phyloP scores from a whole-genome alignment of 1,139 yeast species.

The Blastobotrys petasosporus region DNA sequence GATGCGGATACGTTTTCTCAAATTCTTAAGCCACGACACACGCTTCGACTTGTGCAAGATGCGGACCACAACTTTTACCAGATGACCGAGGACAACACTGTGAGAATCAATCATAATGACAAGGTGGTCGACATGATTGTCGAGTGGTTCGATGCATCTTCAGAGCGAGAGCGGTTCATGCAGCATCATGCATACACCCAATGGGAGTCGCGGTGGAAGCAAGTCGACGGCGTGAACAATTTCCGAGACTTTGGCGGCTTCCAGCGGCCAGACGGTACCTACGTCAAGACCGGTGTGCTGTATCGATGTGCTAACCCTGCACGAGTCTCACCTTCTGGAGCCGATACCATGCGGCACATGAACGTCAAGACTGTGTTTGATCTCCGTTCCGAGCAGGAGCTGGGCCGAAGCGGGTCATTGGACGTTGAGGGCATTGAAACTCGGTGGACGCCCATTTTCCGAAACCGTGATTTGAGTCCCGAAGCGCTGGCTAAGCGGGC shows the following conservation, averaged over 20 bases:
- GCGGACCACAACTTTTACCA: constrained; percentile 86
- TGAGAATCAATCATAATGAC: constrained; percentile 50
- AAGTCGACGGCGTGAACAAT: constrained; percentile 61
- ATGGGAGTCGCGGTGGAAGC: constrained; percentile 49
- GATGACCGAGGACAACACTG: constrained; percentile 18
- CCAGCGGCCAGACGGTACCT: constrained; percentile 34
- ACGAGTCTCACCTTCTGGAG: constrained; percentile 42
- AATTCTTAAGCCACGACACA: constrained; percentile 50
- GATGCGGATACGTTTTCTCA: constrained; percentile 60
- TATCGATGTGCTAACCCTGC: constrained; percentile 63
- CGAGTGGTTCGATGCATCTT: constrained; percentile 47
- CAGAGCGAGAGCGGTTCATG: constrained; percentile 50
- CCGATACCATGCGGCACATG: constrained; percentile 37
- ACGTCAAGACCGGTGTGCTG: constrained; percentile 49
- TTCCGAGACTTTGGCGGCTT: constrained; percentile 84
- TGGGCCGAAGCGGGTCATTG: constrained; percentile 43
- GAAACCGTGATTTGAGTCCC: constrained; percentile 56
- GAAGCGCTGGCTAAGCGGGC: constrained; percentile 56
- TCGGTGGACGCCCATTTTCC: constrained; percentile 56
- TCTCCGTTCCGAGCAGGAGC: constrained; percentile 60
- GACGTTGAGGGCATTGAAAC: constrained; percentile 43
- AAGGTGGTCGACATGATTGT: constrained; percentile 49
- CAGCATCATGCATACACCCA: constrained; percentile 38
- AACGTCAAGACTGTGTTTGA: constrained; percentile 60
- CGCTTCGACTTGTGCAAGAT: constrained; percentile 49